Conservation (phyloP, 208 protist species). For the Zelonia costaricensis region DNA sequence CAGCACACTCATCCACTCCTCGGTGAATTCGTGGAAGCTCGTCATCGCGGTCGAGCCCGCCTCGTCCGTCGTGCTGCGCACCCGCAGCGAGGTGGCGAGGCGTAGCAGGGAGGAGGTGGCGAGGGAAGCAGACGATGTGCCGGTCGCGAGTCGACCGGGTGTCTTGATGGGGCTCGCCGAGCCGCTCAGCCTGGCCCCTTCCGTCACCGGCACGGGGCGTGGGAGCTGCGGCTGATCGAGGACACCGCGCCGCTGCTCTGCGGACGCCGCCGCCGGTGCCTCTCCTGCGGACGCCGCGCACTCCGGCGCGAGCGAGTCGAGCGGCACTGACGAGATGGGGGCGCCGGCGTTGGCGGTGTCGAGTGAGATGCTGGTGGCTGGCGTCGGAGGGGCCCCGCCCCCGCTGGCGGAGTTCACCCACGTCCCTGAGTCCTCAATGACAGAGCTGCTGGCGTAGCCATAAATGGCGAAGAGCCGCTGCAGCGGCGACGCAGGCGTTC, state of each 20-base stretch:
- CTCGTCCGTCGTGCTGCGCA: conserved; percentile 1
- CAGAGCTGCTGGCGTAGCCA: conserved; percentile 7
- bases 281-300: too few relatives aligned
- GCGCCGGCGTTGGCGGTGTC: too few relatives aligned
- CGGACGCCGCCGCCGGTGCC: too few relatives aligned
- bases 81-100: conserved; percentile 4
- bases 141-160: too few relatives aligned
- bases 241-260: too few relatives aligned
- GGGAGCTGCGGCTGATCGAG: too few relatives aligned
- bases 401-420: not conserved
- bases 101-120: not conserved
- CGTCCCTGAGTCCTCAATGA: conserved; percentile 11
- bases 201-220: too few relatives aligned
- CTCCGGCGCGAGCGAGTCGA: too few relatives aligned
- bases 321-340: too few relatives aligned
- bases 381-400: not conserved
- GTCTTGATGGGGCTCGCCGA: too few relatives aligned
- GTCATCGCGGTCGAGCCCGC: not conserved
- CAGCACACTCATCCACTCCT: conserved; percentile 16
- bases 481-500: conserved; percentile 1
- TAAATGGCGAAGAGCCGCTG: conserved; percentile 16
- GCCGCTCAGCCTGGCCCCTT: too few relatives aligned
- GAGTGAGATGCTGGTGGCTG: too few relatives aligned
- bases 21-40: conserved; percentile 9
- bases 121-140: not conserved